Evolutionary conservation across 2,329 filamentous ascomycete species (phyloP).

Genomic region (Aspergillus amoenus): DNA sequence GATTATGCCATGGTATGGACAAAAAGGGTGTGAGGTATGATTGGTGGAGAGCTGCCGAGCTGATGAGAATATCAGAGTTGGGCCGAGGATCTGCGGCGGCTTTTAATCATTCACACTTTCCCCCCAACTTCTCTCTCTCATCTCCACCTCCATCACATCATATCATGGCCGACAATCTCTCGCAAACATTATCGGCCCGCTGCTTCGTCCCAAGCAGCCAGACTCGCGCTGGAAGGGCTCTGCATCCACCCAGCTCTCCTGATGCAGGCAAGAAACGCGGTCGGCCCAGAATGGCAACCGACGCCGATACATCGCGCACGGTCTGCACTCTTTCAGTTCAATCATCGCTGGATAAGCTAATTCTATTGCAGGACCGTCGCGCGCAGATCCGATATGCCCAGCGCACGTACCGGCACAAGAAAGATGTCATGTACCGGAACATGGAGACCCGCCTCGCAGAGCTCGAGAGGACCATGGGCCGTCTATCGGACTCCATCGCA

Average conservation of each 20-base stretch:
- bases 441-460: conserved; percentile 68
- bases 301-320: neutral
- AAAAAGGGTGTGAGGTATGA: too few relatives aligned
- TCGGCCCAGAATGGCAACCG: neutral
- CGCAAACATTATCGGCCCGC: neutral
- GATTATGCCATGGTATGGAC: too few relatives aligned
- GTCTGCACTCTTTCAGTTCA: neutral
- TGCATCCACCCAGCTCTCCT: neutral
- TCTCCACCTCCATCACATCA: neutral
- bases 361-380: conserved; percentile 50
- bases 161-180: neutral
- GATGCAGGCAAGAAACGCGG: neutral
- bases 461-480: conserved; percentile 65
- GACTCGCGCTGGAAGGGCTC: too few relatives aligned
- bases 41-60: neutral
- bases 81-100: neutral
- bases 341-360: neutral
- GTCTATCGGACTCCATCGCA: conserved; percentile 71
- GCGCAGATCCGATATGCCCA: conserved; percentile 85
- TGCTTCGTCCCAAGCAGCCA: neutral
- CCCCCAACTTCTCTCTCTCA: neutral
- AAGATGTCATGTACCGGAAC: conserved; percentile 73
- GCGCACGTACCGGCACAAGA: conserved; percentile 77
- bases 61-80: conserved; percentile 1
- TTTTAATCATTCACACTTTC: neutral